Evolutionary conservation across 805 yeast genomes (phyloP).

Genomic region (Candida golubevii): DNA sequence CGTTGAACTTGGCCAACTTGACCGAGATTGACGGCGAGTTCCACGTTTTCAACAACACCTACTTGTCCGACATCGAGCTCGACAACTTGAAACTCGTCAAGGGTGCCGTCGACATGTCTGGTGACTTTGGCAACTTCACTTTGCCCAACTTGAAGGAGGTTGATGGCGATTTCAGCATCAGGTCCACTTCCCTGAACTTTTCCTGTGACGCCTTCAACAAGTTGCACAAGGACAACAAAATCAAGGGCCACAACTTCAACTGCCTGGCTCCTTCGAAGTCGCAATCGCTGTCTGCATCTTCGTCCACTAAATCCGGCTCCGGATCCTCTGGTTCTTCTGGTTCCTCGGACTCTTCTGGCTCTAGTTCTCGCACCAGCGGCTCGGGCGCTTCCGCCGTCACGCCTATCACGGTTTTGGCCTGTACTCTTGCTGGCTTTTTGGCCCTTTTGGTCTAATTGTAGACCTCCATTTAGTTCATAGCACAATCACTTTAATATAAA

Average conservation of each 20-base stretch:
- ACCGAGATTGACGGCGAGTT: conserved; percentile 39
- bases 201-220: conserved; percentile 33
- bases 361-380: conserved; percentile 17
- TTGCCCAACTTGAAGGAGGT: conserved; percentile 34
- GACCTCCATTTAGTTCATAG: too few relatives aligned
- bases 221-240: conserved; percentile 28
- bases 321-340: conserved; percentile 17
- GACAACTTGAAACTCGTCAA: conserved; percentile 27
- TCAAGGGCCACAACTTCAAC: conserved; percentile 42
- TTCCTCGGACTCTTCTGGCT: conserved; percentile 5
- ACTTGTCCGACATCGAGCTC: conserved; percentile 30
- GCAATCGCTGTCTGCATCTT: conserved; percentile 13
- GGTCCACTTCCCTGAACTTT: conserved; percentile 34
- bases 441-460: conserved; percentile 24
- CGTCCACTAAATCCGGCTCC: conserved; percentile 13
- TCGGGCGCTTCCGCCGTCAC: conserved; percentile 18
- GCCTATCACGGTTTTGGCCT: conserved; percentile 21
- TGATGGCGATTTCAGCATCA: conserved; percentile 39
- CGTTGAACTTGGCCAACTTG: conserved; percentile 26
- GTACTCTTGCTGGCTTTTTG: conserved; percentile 24
- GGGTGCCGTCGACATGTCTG: conserved; percentile 39
- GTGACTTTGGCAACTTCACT: conserved; percentile 37
- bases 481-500: too few relatives aligned
- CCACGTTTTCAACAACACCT: conserved; percentile 38
- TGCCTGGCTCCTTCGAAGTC: conserved; percentile 34